Percentiles rank a stretch among this genome's conserved stretches.
phyloP scores from a whole-genome alignment of 257 asterid species.

The Solanum phureja region DNA sequence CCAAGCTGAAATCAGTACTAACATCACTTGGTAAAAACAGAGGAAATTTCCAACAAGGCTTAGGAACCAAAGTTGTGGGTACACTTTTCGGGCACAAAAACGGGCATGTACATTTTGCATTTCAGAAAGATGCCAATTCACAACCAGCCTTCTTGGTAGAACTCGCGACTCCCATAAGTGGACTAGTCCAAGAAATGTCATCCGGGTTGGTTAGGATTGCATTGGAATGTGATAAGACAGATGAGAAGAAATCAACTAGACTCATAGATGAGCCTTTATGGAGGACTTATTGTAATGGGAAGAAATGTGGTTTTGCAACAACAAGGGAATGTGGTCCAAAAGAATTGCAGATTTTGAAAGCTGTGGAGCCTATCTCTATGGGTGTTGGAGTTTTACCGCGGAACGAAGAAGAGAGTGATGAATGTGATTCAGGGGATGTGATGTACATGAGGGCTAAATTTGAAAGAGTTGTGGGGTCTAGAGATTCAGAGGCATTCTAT shows the following conservation, averaged over 20 bases:
- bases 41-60: constrained; percentile 4
- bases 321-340: constrained; percentile 28
- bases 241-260: constrained; percentile 5
- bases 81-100: constrained; percentile 41
- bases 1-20: constrained; percentile 30
- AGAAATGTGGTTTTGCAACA: constrained; percentile 34
- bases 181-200: constrained; percentile 42
- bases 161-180: constrained; percentile 37
- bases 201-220: constrained; percentile 40
- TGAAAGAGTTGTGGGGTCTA: constrained; percentile 59
- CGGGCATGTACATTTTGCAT: constrained; percentile 35
- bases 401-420: constrained; percentile 1
- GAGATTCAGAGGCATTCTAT: constrained; percentile 52
- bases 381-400: constrained; percentile 45
- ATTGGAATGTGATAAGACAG: constrained; percentile 35
- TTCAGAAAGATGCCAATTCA: constrained; percentile 35
- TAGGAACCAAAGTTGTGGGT: constrained; percentile 30
- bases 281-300: constrained; percentile 45
- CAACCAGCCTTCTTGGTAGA: constrained; percentile 34
- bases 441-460: constrained; percentile 59
- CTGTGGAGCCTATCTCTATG: constrained; percentile 45
- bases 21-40: constrained; percentile 21
- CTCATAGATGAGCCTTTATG: constrained; percentile 36
- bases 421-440: constrained; percentile 7
- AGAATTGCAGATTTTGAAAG: constrained; percentile 31